Conservation (phyloP, 176 grass and related monocot species). For the Musa beccarii region DNA sequence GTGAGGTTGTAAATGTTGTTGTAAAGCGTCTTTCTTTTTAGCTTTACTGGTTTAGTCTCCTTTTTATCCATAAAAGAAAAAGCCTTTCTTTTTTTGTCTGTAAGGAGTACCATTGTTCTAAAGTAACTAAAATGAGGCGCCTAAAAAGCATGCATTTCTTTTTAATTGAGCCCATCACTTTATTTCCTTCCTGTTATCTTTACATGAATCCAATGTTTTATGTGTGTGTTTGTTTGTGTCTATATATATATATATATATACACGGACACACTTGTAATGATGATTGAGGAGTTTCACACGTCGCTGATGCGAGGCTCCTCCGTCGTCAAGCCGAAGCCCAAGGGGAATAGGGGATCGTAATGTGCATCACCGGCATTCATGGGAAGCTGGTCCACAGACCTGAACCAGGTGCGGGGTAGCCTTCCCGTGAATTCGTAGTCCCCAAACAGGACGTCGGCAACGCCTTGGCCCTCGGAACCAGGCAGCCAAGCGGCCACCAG, state of each 20-base stretch:
- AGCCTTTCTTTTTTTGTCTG: background rate
- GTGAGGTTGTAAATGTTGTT: slow-evolving; percentile 55
- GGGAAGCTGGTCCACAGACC: slow-evolving; percentile 82
- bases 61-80: background rate
- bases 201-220: background rate
- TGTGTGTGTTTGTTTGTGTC: background rate
- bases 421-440: slow-evolving; percentile 83
- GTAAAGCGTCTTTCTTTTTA: slow-evolving; percentile 35
- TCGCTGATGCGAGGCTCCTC: background rate
- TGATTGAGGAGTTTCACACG: background rate
- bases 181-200: background rate
- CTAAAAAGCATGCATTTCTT: background rate
- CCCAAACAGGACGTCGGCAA: slow-evolving; percentile 81
- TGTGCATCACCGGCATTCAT: slow-evolving; percentile 71
- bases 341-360: slow-evolving; percentile 76
- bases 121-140: slow-evolving; percentile 2
- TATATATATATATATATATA: background rate
- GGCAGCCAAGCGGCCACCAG: slow-evolving; percentile 88
- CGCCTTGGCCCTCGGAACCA: slow-evolving; percentile 66
- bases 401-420: slow-evolving; percentile 94
- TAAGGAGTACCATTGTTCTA: background rate
- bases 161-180: too few species aligned
- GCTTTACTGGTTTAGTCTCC: background rate
- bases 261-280: background rate
- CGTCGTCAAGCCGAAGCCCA: slow-evolving; percentile 73